Evolutionary conservation across 305 asterid genomes (phyloP).

Genomic region (Fraxinus sp.): DNA sequence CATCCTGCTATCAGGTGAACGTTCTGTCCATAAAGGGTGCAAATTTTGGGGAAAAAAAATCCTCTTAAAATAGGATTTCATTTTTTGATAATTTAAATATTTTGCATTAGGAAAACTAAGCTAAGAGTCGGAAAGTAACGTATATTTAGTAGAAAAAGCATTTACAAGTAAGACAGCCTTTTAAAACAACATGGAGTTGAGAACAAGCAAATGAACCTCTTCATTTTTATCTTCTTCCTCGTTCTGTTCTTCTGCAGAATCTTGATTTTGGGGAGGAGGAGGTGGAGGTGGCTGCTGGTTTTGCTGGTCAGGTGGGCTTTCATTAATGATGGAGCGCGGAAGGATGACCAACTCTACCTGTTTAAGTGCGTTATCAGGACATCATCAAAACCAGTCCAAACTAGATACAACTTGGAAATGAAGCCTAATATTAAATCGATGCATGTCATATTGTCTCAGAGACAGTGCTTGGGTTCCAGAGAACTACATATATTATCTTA

Average conservation of each 20-base stretch:
- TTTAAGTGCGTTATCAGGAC: constrained; percentile 26
- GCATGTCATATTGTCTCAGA: background rate
- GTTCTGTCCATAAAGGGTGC: constrained; percentile 5
- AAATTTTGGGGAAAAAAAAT: background rate
- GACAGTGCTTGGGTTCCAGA: background rate
- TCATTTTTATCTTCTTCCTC: constrained; percentile 63
- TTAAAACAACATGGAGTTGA: background rate
- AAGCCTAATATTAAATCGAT: background rate
- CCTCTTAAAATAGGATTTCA: background rate
- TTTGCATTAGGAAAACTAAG: constrained; percentile 8
- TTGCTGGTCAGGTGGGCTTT: constrained; percentile 83
- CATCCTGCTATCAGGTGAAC: constrained; percentile 47
- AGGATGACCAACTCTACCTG: constrained; percentile 93
- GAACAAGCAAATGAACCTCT: constrained; percentile 49
- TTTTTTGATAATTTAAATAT: background rate
- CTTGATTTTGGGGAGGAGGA: constrained; percentile 85
- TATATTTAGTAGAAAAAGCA: background rate
- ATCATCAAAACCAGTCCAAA: constrained; percentile 10
- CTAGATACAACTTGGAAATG: background rate
- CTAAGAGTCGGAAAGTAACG: constrained; percentile 3
- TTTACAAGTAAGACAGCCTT: background rate
- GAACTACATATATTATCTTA: constrained; percentile 1
- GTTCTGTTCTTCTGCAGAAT: constrained; percentile 71
- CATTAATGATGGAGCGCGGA: constrained; percentile 75
- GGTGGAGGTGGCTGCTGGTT: constrained; percentile 94